Conservation (phyloP, 225 moss, liverwort and hornwort species). For the Marchantia polymorpha region DNA sequence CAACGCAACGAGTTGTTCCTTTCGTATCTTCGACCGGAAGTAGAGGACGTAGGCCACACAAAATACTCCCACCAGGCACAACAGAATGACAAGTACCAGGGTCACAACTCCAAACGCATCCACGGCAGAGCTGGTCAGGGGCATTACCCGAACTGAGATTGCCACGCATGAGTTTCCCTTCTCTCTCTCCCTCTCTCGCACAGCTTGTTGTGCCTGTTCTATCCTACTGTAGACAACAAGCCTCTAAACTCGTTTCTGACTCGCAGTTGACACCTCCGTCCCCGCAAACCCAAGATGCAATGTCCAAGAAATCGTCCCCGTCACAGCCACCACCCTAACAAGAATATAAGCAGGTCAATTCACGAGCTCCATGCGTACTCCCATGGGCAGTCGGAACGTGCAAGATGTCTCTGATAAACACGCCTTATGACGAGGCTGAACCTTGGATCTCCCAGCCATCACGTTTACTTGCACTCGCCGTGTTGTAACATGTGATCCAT, state of each 20-base stretch:
- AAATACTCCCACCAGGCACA: slow-evolving; percentile 79
- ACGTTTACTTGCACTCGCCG: background rate
- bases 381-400: background rate
- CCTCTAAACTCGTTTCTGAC: background rate
- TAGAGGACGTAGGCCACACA: slow-evolving; percentile 89
- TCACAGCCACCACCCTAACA: background rate
- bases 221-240: background rate
- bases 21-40: slow-evolving; percentile 80
- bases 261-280: background rate
- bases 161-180: slow-evolving; percentile 23
- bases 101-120: slow-evolving; percentile 97
- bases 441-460: slow-evolving; percentile 21
- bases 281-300: background rate
- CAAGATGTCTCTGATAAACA: background rate
- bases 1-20: slow-evolving; percentile 64
- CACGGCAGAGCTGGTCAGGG: slow-evolving; percentile 98
- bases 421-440: background rate
- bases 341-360: background rate
- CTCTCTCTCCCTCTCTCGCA: background rate
- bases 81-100: slow-evolving; percentile 84
- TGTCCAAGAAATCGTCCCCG: no score
- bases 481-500: background rate
- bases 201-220: background rate
- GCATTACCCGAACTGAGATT: slow-evolving; percentile 83
- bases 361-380: background rate